A percentile compares a stretch with the other conserved stretches of the same genome.
phyloP scores from a whole-genome alignment of 768 basidiomycete genomes.

The Gautieria morchelliformis region DNA sequence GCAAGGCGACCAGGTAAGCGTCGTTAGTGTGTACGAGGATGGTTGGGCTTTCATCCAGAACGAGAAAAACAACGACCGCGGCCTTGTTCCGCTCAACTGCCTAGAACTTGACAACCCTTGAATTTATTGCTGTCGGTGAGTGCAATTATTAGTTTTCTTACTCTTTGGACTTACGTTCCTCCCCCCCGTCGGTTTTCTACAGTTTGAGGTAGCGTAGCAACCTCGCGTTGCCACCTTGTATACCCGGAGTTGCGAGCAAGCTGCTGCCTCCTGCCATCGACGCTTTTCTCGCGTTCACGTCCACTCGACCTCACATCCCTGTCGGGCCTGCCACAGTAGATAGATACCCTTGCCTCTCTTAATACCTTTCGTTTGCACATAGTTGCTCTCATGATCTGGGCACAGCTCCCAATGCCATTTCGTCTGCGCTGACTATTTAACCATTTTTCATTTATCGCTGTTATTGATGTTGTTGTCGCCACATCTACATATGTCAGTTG shows the following conservation, averaged over 20 bases:
- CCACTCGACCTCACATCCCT: background rate
- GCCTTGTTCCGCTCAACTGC: slow-evolving; percentile 61
- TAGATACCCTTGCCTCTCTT: background rate
- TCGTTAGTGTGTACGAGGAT: slow-evolving; percentile 52
- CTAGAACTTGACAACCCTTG: slow-evolving; percentile 19
- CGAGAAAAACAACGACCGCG: slow-evolving; percentile 18
- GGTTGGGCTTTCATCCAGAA: slow-evolving; percentile 63
- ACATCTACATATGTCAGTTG: too few relatives aligned
- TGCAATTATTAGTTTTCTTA: background rate
- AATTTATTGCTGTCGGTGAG: background rate
- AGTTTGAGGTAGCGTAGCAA: too few relatives aligned
- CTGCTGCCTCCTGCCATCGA: background rate
- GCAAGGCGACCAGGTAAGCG: slow-evolving; percentile 41
- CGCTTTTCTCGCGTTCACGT: background rate
- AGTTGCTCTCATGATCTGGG: too few relatives aligned
- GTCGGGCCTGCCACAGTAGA: background rate
- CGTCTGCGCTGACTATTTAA: too few relatives aligned
- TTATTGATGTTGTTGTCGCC: too few relatives aligned
- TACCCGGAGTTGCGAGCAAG: background rate
- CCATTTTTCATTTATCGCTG: too few relatives aligned
- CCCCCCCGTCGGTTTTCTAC: too few relatives aligned
- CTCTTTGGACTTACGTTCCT: too few relatives aligned
- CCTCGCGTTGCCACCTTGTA: background rate
- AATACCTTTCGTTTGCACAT: background rate
- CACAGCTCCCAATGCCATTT: too few relatives aligned